phyloP scores from a whole-genome alignment of 495 filamentous ascomycete species.

The Trichoderma virens region DNA sequence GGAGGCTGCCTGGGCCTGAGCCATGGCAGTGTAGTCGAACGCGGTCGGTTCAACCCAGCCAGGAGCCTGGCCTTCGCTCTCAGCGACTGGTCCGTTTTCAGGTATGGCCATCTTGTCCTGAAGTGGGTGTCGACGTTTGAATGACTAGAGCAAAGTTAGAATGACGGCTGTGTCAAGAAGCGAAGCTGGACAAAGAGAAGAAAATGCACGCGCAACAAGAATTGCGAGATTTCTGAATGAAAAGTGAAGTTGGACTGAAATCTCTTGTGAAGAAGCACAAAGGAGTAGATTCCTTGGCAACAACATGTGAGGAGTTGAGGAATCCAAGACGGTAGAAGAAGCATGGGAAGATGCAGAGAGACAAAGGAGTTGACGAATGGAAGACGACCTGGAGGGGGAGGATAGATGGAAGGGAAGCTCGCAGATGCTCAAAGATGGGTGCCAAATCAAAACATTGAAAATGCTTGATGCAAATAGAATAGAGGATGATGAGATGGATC shows the following conservation, averaged over 20 bases:
- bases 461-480: not conserved
- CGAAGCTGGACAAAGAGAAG: not conserved
- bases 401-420: too few relatives aligned
- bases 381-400: not conserved
- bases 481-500: not conserved
- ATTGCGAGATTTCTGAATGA: not conserved
- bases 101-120: slow-evolving; percentile 19
- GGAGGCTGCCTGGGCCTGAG: slow-evolving; percentile 26
- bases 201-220: not conserved
- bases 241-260: not conserved
- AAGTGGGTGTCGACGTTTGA: not conserved
- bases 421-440: too few relatives aligned
- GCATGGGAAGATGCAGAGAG: not conserved
- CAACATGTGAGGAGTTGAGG: not conserved
- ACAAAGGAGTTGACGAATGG: not conserved
- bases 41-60: slow-evolving; percentile 47
- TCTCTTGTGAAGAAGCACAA: not conserved
- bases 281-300: not conserved
- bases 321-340: not conserved
- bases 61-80: slow-evolving; percentile 18
- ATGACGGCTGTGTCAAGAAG: not conserved
- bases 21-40: slow-evolving; percentile 19
- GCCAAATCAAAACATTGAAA: not conserved
- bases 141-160: not conserved
- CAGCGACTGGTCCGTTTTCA: slow-evolving; percentile 28